These are phyloP conservation scores for Chloris gayana DNA, from an alignment of 176 grass and related monocot species.

Conservation along the genomic window DNA sequence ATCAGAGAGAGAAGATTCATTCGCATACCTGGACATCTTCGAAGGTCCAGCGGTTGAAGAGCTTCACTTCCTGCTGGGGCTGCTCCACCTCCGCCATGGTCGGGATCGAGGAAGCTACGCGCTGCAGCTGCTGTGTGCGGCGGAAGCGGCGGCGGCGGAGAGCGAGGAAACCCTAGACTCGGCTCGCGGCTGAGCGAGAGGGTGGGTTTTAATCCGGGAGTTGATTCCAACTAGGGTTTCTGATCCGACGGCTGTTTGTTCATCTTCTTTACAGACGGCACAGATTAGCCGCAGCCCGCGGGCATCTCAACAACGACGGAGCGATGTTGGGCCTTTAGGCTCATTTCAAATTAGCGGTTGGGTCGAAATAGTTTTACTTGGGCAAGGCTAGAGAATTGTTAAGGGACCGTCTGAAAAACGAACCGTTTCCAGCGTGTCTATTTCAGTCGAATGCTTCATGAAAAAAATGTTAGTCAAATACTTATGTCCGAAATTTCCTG, in stretches of 20 bases:
- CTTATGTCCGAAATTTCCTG: too few species aligned
- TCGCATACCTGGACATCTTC: constrained; percentile 66
- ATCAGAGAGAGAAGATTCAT: background rate
- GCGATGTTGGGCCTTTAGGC: background rate
- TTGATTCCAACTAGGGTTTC: constrained; percentile 15
- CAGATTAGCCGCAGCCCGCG: background rate
- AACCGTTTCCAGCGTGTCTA: too few species aligned
- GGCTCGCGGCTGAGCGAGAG: background rate
- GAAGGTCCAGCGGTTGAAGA: constrained; percentile 86
- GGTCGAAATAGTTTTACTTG: background rate
- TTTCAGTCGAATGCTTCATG: too few species aligned
- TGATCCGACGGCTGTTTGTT: constrained; percentile 29
- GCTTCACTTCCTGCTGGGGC: constrained; percentile 59
- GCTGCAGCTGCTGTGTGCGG: background rate
- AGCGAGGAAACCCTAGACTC: constrained; percentile 3
- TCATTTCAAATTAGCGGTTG: background rate
- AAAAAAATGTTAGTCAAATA: too few species aligned
- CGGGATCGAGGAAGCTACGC: background rate
- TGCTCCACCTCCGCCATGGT: constrained; percentile 44
- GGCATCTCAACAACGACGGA: background rate
- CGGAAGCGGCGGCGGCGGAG: background rate
- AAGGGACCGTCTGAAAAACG: background rate
- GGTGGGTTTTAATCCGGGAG: constrained; percentile 9
- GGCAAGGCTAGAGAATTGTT: background rate
- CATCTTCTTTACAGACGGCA: background rate